A percentile compares a stretch with the other conserved stretches of the same genome.
phyloP scores from a whole-genome alignment of 1,139 yeast genomes.

The Pichia sp. region DNA sequence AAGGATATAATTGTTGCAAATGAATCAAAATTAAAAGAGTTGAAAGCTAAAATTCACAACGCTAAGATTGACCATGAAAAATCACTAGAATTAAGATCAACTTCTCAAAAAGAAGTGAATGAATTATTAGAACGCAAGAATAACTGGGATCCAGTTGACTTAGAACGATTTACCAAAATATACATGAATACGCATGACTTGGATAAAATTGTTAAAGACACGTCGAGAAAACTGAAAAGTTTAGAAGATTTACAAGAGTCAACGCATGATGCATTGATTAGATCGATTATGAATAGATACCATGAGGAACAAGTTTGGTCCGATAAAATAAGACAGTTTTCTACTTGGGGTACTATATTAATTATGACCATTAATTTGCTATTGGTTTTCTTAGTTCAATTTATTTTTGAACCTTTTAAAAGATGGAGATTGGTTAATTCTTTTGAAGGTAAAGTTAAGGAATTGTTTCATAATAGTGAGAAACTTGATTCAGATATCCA shows the following conservation, averaged over 20 bases:
- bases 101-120: constrained; percentile 79
- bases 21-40: constrained; percentile 36
- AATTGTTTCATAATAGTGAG: constrained; percentile 36
- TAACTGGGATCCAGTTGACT: constrained; percentile 69
- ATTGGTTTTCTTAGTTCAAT: constrained; percentile 72
- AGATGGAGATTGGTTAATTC: constrained; percentile 70
- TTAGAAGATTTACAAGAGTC: constrained; percentile 67
- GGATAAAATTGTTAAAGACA: constrained; percentile 51
- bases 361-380: constrained; percentile 83
- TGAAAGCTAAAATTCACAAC: constrained; percentile 43
- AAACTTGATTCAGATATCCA: constrained; percentile 17
- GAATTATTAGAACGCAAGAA: constrained; percentile 82
- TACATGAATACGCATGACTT: constrained; percentile 78
- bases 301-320: constrained; percentile 99
- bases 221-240: constrained; percentile 44
- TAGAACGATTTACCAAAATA: constrained; percentile 76
- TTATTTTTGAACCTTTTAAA: constrained; percentile 93
- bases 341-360: constrained; percentile 95
- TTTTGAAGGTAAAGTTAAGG: constrained; percentile 73
- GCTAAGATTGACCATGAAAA: constrained; percentile 51
- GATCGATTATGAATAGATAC: constrained; percentile 77
- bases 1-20: constrained; percentile 49
- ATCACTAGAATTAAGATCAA: constrained; percentile 60
- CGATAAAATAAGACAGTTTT: constrained; percentile 86
- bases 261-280: constrained; percentile 60